Percentiles rank a stretch among this genome's conserved stretches.
phyloP scores from a whole-genome alignment of 2,329 filamentous ascomycete species.

The Dactylellina cionopaga region DNA sequence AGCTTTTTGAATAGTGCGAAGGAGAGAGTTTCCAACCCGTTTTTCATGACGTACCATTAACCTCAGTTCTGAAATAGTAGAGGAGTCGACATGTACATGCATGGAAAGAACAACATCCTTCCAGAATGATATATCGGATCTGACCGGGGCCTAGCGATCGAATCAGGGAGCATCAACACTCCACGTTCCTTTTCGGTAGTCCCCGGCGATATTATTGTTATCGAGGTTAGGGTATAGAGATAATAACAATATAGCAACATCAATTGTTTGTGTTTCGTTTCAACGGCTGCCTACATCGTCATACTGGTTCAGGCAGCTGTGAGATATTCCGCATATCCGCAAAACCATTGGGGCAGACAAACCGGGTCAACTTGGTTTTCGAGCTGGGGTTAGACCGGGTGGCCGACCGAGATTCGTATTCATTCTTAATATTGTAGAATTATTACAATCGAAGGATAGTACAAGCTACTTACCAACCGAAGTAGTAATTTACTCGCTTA shows the following conservation, averaged over 20 bases:
- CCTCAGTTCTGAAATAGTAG: no score
- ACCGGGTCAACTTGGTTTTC: background rate
- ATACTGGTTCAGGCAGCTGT: slow-evolving; percentile 42
- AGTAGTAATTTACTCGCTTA: no score
- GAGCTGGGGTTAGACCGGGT: background rate
- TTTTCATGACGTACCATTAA: no score
- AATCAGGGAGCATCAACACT: slow-evolving; percentile 29
- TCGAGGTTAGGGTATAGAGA: background rate
- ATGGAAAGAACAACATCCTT: slow-evolving; percentile 2
- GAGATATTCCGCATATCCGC: slow-evolving; percentile 1
- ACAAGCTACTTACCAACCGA: no score
- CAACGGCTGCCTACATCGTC: slow-evolving; percentile 31
- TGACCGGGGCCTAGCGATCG: slow-evolving; percentile 5
- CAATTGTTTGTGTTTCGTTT: background rate
- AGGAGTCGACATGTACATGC: background rate
- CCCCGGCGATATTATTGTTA: background rate
- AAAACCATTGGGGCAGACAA: slow-evolving; percentile 17
- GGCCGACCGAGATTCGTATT: background rate
- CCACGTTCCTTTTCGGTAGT: slow-evolving; percentile 40
- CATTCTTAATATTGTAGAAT: no score
- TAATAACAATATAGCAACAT: background rate
- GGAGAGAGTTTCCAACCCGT: no score
- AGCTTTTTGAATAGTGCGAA: no score
- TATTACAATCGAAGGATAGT: no score
- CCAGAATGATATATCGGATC: slow-evolving; percentile 3